phyloP scores from a whole-genome alignment of 2,329 filamentous ascomycete genomes.

The Talaromyces sp. region DNA sequence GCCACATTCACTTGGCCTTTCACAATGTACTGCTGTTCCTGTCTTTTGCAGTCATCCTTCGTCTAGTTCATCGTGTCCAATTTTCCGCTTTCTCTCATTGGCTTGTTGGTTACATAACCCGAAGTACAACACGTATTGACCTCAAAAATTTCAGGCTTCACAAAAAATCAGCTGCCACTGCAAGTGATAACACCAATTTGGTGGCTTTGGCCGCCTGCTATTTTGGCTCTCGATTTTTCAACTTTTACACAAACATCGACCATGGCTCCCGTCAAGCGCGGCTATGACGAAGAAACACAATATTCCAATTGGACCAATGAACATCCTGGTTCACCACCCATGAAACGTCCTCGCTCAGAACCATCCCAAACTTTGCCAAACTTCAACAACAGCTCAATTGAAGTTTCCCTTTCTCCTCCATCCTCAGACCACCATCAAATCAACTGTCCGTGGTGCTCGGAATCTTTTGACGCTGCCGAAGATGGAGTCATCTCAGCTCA shows the following conservation, averaged over 20 bases:
- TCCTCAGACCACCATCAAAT: constrained; percentile 23
- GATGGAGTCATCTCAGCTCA: constrained; percentile 26
- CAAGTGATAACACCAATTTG: constrained; percentile 2
- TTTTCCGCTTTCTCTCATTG: constrained; percentile 11
- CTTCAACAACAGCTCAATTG: constrained; percentile 33
- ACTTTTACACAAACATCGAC: not conserved
- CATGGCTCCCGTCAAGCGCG: constrained; percentile 26
- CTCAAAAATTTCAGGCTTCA: constrained; percentile 11
- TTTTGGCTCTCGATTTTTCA: not conserved
- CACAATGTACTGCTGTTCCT: not conserved
- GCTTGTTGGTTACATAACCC: constrained; percentile 8
- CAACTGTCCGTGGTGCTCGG: constrained; percentile 39
- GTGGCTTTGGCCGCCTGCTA: not conserved
- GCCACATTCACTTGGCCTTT: not conserved
- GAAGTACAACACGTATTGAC: constrained; percentile 7
- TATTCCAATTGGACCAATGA: constrained; percentile 36
- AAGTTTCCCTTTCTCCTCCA: constrained; percentile 34
- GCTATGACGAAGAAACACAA: constrained; percentile 36
- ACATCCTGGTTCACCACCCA: constrained; percentile 34
- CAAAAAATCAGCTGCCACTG: constrained; percentile 4
- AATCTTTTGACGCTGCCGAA: constrained; percentile 30
- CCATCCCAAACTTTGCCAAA: constrained; percentile 25
- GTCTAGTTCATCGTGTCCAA: not conserved
- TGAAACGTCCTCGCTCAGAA: constrained; percentile 39
- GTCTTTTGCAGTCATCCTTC: not conserved